These are phyloP conservation scores for Wickerhamiella cacticola DNA, from an alignment of 805 yeast genomes.

Conservation along the genomic window DNA sequence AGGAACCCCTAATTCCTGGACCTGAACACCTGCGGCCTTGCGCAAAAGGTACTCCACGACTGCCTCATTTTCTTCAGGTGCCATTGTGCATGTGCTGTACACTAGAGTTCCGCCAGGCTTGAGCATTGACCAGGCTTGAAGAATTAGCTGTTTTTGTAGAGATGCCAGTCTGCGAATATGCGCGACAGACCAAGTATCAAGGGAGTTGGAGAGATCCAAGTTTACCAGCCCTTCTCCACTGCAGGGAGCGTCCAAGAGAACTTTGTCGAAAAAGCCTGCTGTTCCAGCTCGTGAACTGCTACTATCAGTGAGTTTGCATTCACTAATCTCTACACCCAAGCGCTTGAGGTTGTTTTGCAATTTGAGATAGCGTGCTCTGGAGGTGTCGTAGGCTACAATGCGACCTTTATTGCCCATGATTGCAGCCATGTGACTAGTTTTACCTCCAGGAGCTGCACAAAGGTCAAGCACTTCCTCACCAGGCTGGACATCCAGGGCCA, in stretches of 20 bases:
- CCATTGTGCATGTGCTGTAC: slow-evolving; percentile 91
- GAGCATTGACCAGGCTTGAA: slow-evolving; percentile 85
- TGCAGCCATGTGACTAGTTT: slow-evolving; percentile 85
- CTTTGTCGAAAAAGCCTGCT: slow-evolving; percentile 50
- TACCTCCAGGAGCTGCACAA: slow-evolving; percentile 97
- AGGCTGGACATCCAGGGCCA: slow-evolving; percentile 9
- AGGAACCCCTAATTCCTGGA: background rate
- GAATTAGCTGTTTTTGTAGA: slow-evolving; percentile 9
- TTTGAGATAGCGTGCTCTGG: slow-evolving; percentile 66
- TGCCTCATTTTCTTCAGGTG: slow-evolving; percentile 77
- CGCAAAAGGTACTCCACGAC: slow-evolving; percentile 11
- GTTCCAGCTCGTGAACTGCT: slow-evolving; percentile 14
- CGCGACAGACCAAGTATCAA: slow-evolving; percentile 12
- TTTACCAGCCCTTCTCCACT: slow-evolving; percentile 62
- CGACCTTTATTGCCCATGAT: slow-evolving; percentile 29
- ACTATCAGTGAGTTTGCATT: slow-evolving; percentile 29
- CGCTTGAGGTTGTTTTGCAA: slow-evolving; percentile 57
- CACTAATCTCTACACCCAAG: slow-evolving; percentile 65
- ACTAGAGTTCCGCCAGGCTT: slow-evolving; percentile 54
- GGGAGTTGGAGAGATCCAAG: slow-evolving; percentile 43
- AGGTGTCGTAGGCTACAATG: slow-evolving; percentile 37
- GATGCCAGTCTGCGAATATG: slow-evolving; percentile 8
- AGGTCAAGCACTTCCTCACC: slow-evolving; percentile 44
- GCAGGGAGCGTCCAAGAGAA: slow-evolving; percentile 52
- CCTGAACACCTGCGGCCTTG: slow-evolving; percentile 2